These are phyloP conservation scores for Fusarium setosum DNA, from an alignment of 2,329 filamentous ascomycete species.

Conservation along the genomic window DNA sequence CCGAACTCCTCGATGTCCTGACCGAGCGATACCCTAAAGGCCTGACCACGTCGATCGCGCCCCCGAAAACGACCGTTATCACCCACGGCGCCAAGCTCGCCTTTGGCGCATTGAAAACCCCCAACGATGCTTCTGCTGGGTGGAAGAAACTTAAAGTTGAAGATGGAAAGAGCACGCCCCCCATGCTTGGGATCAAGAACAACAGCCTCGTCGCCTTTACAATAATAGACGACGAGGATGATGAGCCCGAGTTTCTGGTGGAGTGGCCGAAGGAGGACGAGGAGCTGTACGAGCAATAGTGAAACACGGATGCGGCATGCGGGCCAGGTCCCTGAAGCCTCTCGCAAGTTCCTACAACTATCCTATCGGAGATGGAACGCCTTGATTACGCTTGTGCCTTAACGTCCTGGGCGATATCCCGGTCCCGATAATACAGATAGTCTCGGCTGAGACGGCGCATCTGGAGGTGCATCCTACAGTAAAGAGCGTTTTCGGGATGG, in stretches of 20 bases:
- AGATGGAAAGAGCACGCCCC: constrained; percentile 52
- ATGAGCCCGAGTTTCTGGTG: constrained; percentile 57
- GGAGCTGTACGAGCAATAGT: constrained; percentile 44
- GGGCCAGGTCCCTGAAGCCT: background rate
- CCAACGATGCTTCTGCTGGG: constrained; percentile 58
- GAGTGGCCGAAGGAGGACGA: constrained; percentile 59
- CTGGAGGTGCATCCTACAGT: too few relatives aligned
- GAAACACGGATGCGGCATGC: background rate
- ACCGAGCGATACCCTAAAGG: constrained; percentile 67
- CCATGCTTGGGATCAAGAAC: constrained; percentile 57
- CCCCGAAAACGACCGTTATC: constrained; percentile 51
- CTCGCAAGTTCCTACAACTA: background rate
- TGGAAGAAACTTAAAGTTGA: constrained; percentile 60
- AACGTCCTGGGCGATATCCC: too few relatives aligned
- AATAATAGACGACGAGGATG: constrained; percentile 53
- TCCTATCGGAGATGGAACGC: too few relatives aligned
- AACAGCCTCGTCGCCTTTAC: constrained; percentile 63
- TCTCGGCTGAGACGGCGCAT: too few relatives aligned
- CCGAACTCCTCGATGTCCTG: constrained; percentile 68
- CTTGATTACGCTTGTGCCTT: too few relatives aligned
- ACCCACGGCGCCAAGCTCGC: constrained; percentile 56
- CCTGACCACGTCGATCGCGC: constrained; percentile 52
- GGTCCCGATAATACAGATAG: too few relatives aligned
- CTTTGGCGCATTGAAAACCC: constrained; percentile 59
- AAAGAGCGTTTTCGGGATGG: too few relatives aligned